phyloP scores from a whole-genome alignment of 2,329 filamentous ascomycete genomes.

The Paradendryphiella salina region DNA sequence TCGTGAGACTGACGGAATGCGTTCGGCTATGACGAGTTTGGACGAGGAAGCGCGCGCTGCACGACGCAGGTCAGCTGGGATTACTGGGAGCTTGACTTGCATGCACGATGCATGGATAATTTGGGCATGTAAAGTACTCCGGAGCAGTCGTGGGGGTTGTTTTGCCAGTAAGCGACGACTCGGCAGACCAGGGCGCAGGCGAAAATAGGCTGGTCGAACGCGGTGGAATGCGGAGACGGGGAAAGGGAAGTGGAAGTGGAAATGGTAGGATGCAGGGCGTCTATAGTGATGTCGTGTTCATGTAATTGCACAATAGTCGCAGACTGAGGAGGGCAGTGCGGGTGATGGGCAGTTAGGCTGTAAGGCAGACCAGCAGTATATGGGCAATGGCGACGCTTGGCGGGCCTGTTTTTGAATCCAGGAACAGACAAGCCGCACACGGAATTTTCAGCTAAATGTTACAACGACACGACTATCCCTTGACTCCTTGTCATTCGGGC shows the following conservation, averaged over 20 bases:
- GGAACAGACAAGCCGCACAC: constrained; percentile 15
- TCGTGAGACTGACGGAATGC: constrained; percentile 35
- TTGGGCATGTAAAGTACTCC: constrained; percentile 27
- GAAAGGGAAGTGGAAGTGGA: constrained; percentile 1
- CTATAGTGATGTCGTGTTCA: not conserved
- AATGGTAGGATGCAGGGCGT: not conserved
- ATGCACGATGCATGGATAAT: constrained; percentile 25
- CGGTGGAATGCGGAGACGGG: constrained; percentile 16
- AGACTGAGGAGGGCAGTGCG: not conserved
- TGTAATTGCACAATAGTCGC: not conserved
- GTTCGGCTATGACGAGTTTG: constrained; percentile 28
- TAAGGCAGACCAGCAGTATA: not conserved
- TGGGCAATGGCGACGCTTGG: constrained; percentile 10
- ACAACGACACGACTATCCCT: constrained; percentile 11
- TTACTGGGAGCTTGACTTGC: constrained; percentile 18
- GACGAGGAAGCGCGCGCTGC: constrained; percentile 40
- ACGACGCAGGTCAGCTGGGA: constrained; percentile 36
- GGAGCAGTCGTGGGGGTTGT: constrained; percentile 28
- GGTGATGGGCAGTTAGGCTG: not conserved
- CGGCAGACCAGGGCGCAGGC: constrained; percentile 20
- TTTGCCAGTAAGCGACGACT: constrained; percentile 20
- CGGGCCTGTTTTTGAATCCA: constrained; percentile 1
- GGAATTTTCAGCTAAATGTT: constrained; percentile 16
- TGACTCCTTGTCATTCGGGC: constrained; percentile 12
- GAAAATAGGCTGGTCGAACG: constrained; percentile 6